phyloP scores from a whole-genome alignment of 2,329 filamentous ascomycete species.

The Rachicladosporium sp. region DNA sequence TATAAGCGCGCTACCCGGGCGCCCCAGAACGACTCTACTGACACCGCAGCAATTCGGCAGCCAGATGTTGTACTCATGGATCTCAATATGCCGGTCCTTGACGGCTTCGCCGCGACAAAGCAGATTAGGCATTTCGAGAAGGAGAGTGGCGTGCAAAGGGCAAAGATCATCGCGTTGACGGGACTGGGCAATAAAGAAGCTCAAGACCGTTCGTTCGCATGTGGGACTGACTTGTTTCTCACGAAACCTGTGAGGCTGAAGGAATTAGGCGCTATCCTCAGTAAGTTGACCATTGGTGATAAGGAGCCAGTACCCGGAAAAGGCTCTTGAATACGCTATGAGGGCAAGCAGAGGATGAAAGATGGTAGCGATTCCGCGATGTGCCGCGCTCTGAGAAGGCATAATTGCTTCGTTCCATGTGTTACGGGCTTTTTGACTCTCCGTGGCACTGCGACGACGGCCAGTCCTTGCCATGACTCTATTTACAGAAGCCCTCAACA shows the following conservation, averaged over 20 bases:
- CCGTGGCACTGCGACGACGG: too few species aligned
- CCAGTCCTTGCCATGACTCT: too few species aligned
- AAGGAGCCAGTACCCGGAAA: background rate
- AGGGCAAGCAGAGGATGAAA: too few species aligned
- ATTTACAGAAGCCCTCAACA: too few species aligned
- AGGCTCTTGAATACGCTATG: too few species aligned
- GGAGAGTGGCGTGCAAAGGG: constrained; percentile 8
- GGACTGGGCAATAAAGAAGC: constrained; percentile 10
- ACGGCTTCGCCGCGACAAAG: constrained; percentile 24
- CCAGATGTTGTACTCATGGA: constrained; percentile 38
- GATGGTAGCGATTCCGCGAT: too few species aligned
- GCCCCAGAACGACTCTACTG: background rate
- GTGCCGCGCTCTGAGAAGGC: too few species aligned
- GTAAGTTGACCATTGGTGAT: background rate
- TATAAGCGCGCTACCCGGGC: constrained; percentile 20
- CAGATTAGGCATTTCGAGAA: constrained; percentile 21
- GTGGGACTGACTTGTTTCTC: constrained; percentile 19
- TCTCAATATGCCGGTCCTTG: constrained; percentile 22
- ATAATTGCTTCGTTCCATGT: too few species aligned
- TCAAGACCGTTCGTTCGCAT: constrained; percentile 15
- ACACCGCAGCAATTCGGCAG: background rate
- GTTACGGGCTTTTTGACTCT: too few species aligned
- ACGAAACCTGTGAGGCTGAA: constrained; percentile 25
- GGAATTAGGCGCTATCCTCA: constrained; percentile 19
- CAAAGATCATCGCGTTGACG: constrained; percentile 14